phyloP scores from a whole-genome alignment of 306 rosid species.

The Dryas octopetala region DNA sequence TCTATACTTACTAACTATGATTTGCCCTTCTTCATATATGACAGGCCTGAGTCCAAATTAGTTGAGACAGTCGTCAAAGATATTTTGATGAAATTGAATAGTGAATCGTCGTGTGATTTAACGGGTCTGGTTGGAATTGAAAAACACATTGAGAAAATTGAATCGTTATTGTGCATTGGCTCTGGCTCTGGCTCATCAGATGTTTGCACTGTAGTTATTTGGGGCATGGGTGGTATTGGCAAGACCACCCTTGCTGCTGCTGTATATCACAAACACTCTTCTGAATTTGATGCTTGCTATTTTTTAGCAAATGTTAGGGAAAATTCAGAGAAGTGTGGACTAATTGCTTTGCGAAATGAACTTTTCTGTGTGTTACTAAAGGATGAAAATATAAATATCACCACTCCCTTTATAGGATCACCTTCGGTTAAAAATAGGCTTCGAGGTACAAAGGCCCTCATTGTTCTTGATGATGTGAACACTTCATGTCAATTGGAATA shows the following conservation, averaged over 20 bases:
- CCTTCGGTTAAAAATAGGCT: not conserved
- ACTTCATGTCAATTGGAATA: not conserved
- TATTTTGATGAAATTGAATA: not conserved
- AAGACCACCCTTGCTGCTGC: not conserved
- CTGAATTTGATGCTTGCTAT: not conserved
- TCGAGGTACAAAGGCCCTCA: not conserved
- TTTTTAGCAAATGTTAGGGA: conserved; percentile 10
- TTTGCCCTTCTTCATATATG: not conserved
- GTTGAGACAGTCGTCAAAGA: not conserved
- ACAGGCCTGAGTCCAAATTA: conserved; percentile 12
- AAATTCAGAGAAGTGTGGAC: not conserved
- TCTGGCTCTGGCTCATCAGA: not conserved
- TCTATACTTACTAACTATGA: not conserved
- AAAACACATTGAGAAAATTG: not conserved
- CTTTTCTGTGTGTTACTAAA: not conserved
- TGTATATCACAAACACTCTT: not conserved
- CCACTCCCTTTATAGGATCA: not conserved
- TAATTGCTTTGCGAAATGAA: not conserved
- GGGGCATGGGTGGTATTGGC: conserved; percentile 30
- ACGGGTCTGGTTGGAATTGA: conserved; percentile 21
- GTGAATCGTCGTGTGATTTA: not conserved
- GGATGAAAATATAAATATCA: not conserved
- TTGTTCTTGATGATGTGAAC: not conserved
- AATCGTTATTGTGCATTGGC: conserved; percentile 2
- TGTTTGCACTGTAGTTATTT: conserved; percentile 10